A percentile compares a stretch with the other conserved stretches of the same genome.
Conservation (phyloP, 2,329 filamentous ascomycete species). For the Chrysosporium keratinophilum region DNA sequence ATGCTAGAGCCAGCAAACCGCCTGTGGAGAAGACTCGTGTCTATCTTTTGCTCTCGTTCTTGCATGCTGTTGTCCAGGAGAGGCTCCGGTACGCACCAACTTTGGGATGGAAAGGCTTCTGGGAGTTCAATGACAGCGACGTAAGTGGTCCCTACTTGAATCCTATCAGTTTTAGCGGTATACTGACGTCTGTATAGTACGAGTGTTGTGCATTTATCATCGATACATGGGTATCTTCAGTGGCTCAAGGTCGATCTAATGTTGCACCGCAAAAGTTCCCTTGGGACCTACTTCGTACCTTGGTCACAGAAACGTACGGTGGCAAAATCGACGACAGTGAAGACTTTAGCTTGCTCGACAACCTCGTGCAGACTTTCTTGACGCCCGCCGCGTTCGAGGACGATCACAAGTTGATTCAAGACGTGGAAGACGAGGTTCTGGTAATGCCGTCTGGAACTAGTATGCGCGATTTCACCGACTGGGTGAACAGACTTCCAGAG, state of each 20-base stretch:
- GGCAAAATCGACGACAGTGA: constrained; percentile 90
- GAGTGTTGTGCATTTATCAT: constrained; percentile 95
- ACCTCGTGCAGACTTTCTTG: constrained; percentile 66
- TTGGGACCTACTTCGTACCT: constrained; percentile 87
- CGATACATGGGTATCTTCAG: constrained; percentile 81
- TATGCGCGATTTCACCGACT: constrained; percentile 74
- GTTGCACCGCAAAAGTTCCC: constrained; percentile 88
- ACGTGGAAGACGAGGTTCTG: constrained; percentile 51
- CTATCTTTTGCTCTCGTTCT: constrained; percentile 82
- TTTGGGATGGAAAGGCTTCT: constrained; percentile 96
- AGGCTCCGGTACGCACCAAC: constrained; percentile 85
- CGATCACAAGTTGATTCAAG: constrained; percentile 76
- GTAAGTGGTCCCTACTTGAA: constrained; percentile 50
- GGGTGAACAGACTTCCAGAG: constrained; percentile 88
- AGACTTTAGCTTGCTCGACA: constrained; percentile 64
- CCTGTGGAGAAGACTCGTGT: constrained; percentile 85
- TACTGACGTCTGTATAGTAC: constrained; percentile 49
- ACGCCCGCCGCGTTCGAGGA: constrained; percentile 86
- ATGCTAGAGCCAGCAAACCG: constrained; percentile 62
- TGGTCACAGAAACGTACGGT: constrained; percentile 90
- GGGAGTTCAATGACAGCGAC: constrained; percentile 99
- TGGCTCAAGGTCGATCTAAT: constrained; percentile 78
- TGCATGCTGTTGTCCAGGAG: constrained; percentile 94
- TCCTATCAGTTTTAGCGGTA: not conserved
- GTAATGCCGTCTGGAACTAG: constrained; percentile 69